Evolutionary conservation across 2,329 filamentous ascomycete genomes (phyloP), one percentile per base, ranked within the genome.

Genomic region (Scedosporium boydii): DNA sequence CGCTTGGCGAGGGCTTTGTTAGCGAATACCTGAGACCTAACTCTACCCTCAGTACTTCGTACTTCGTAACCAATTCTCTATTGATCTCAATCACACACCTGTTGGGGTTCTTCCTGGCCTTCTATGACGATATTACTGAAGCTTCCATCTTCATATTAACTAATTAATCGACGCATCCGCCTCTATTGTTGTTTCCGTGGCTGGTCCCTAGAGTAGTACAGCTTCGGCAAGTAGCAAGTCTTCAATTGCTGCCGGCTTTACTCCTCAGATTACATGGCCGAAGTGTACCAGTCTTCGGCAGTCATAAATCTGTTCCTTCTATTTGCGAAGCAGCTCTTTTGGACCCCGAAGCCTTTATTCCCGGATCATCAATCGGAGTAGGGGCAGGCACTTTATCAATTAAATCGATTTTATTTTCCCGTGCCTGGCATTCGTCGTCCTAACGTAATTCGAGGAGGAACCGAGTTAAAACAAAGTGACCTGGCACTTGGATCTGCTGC

Each of bases 401-500:
- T 46, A n/a, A 46, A 21, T n/a, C 18, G 16, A 21, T n/a, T 21
- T n/a, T 46, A 46, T 46, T 46, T 21, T 14, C 48, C 21, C 48
- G 27, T n/a, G n/a, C n/a, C 48, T 26, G 21, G 21, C 48, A 21
- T 26, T 26, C 21, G n/a, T 53, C 12, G n/a, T 53, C 21, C 21
- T 26, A 10, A n/a, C 10, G n/a, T 53, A 18, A 53, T 53, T 6
- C 23, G 48, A 53, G n/a, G 48, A 21, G 44, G 44, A 21, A 46
- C 44, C 44, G 7, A 46, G 44, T 46, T 46, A n/a, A 46, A 46
- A 6, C 14, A 46, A 53, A 58, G 55, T 38, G 55, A 58, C 55
- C 55, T 58, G 55, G 55, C 55, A 58, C 55, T 58, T 58, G 55
- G 55, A 58, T 58, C 55, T 58, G 16, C 26, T 58, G 26, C 27